Conservation (phyloP, 192 early-diverging fungal species). For the Coemansia nantahalensis region DNA sequence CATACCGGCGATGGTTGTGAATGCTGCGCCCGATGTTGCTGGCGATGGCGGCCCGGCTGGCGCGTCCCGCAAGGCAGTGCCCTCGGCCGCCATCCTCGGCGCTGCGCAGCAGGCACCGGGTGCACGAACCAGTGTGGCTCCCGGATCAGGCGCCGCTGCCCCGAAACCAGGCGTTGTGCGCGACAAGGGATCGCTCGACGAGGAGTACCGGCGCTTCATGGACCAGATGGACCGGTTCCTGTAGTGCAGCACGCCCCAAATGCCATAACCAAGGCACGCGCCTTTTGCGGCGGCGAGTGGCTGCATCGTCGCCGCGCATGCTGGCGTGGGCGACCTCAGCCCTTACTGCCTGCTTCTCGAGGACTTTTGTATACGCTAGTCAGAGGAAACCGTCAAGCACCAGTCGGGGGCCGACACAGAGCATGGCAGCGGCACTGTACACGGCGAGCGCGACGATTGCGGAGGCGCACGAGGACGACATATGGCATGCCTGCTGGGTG, state of each 20-base stretch:
- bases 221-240: slow-evolving; percentile 50
- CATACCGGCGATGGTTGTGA: slow-evolving; percentile 58
- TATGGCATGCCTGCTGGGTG: slow-evolving; percentile 45
- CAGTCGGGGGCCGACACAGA: too few species aligned
- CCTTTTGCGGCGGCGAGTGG: too few species aligned
- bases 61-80: neutral
- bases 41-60: slow-evolving; percentile 17
- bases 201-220: slow-evolving; percentile 67
- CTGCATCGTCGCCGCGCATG: too few species aligned
- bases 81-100: slow-evolving; percentile 5
- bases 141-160: slow-evolving; percentile 1
- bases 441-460: slow-evolving; percentile 30
- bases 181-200: slow-evolving; percentile 39
- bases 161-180: slow-evolving; percentile 3
- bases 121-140: slow-evolving; percentile 5
- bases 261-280: too few species aligned
- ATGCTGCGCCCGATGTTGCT: slow-evolving; percentile 70
- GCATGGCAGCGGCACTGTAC: slow-evolving; percentile 41
- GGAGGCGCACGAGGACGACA: slow-evolving; percentile 47
- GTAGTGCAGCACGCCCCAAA: too few species aligned
- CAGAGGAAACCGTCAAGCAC: too few species aligned
- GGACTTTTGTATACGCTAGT: too few species aligned
- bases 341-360: too few species aligned
- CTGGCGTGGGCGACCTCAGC: too few species aligned
- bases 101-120: slow-evolving; percentile 6